Evolutionary conservation across 352 stramenopile species (phyloP), one percentile per base, ranked within the genome.

Genomic region (Phytopythium montanum): DNA sequence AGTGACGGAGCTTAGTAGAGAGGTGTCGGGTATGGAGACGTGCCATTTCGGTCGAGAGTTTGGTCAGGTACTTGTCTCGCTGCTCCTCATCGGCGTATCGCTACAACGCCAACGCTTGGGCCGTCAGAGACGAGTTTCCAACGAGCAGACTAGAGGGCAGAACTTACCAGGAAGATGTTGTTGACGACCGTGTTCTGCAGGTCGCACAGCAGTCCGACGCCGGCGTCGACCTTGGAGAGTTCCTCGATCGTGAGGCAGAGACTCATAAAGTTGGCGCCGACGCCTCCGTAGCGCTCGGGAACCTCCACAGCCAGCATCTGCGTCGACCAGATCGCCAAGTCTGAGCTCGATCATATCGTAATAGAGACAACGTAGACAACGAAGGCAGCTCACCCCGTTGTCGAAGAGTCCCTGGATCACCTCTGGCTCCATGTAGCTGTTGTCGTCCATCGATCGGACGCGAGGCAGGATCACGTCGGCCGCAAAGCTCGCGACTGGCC

Each of bases 191-290:
- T 96, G 71, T 94, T 94, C 65, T 99, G 96, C 60, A 99, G 87
- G 59, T 98, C 96, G 7, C 96, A 96, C 23, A 98, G 75, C 34
- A 99, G 87, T n/a, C 87, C 88, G 3, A 99, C 91, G 14, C 89
- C 93, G 1, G 96, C 91, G 71, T 99, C 97, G 8, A 98, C 84
- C 55, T 90, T 82, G 10, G 93, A 97, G 9, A 98, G 76, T 81
- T 98, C 96, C 78, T 99, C 93, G 46, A 99, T 96, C 2, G 92
- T 96, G 50, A 98, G 79, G 58, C 90, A 95, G 8, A 97, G 77
- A 38, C 85, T 94, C 70, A 97, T 98, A 71, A 99, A 99, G 10
- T 79, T 95, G 13, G 96, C 84, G 5, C 88, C 95, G n/a, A 83
- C 88, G 38, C 97, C 97, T 42, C 87, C 88, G 70, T 95, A 97